Conservation (phyloP, 768 basidiomycete genomes). For the Butyriboletus loyo region DNA sequence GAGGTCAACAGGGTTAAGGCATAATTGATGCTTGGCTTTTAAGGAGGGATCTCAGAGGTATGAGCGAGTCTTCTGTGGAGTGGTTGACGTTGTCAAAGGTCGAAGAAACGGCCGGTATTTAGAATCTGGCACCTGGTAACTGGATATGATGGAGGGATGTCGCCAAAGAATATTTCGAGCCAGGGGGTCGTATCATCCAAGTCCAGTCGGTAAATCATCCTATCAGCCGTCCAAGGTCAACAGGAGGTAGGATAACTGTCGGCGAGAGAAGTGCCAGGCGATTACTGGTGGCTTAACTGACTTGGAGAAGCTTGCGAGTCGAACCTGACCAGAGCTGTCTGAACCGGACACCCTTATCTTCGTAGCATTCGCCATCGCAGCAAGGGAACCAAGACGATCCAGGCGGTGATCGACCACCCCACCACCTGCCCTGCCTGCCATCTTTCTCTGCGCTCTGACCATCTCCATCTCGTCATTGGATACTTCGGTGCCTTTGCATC, state of each 20-base stretch:
- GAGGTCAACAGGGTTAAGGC: neutral
- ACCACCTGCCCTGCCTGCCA: neutral
- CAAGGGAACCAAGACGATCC: neutral
- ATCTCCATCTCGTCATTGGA: slow-evolving; percentile 7
- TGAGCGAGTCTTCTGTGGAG: neutral
- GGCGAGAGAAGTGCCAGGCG: too few species aligned
- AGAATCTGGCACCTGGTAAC: neutral
- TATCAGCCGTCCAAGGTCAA: neutral
- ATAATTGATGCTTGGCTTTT: neutral
- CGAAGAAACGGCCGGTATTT: too few species aligned
- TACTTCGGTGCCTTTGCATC: neutral
- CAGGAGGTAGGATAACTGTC: too few species aligned
- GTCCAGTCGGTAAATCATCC: neutral
- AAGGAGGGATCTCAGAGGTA: too few species aligned
- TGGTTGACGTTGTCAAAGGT: too few species aligned
- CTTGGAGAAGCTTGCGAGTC: neutral
- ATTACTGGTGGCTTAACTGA: neutral
- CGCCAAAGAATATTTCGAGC: neutral
- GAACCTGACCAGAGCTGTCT: neutral
- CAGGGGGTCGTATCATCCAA: neutral
- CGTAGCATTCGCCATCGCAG: too few species aligned
- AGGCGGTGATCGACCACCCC: neutral
- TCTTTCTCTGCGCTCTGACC: slow-evolving; percentile 2
- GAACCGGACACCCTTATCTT: neutral
- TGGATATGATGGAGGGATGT: neutral